Evolutionary conservation across 202 grass and related monocot species (phyloP), one percentile per base, ranked within the genome.

Genomic region (Digitaria exilis): DNA sequence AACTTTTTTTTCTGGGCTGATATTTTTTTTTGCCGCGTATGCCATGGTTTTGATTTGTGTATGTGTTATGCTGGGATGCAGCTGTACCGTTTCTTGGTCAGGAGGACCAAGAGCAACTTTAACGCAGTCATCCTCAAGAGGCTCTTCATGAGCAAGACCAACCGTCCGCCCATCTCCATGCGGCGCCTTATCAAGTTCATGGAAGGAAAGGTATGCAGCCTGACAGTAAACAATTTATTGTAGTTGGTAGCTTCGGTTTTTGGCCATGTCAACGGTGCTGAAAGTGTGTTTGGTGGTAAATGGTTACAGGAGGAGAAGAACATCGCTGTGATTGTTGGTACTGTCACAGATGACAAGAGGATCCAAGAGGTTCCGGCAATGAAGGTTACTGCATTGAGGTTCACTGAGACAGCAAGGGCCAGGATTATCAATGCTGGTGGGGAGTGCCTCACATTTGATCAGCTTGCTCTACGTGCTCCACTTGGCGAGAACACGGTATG

Each of bases 121-220:
- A 93, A 94, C 57, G 92, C 86, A 2, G 91, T 91, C 60, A 95
- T 97, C 75, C 88, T 93, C 52, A 95, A 93, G 78, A 85, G 92
- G 86, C 92, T 97, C 50, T 97, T 94, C 69, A 95, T 95, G 95
- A 97, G 95, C 84, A 97, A 95, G 80, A 87, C 81, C 59, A 95
- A 95, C 81, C 72, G 84, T 35, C 95, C 94, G 0, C 91, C 94
- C 4, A 86, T 97, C 25, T 97, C 94, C 29, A 61, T 97, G 31
- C 84, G 90, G 43, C 85, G 91, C 42, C 94, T 91, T 1, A 14
- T 72, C 69, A 90, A 81, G 17, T 97, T 94, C 71, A 94, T 97
- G 92, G 61, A 61, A 52, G 86, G 86, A 6, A 91, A 91, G 85
- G 85, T 88, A 62, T 60, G 58, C 2, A 32, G 0, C 6, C 35